These are phyloP conservation scores for Carex sylvatica DNA, from an alignment of 202 grass and related monocot genomes.

Conservation along the genomic window DNA sequence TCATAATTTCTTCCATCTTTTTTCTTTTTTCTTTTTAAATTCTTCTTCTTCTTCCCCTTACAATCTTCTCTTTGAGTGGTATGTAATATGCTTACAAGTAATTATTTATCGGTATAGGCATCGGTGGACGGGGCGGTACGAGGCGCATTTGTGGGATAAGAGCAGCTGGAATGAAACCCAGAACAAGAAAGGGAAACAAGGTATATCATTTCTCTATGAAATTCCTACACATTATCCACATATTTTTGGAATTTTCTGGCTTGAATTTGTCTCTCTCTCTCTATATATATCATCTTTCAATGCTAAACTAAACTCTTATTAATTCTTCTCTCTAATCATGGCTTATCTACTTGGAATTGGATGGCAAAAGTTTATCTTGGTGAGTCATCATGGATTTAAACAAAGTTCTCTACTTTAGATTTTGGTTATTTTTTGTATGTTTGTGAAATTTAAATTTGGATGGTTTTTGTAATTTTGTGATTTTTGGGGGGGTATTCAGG, in stretches of 20 bases:
- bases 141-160: constrained; percentile 99
- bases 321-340: background rate
- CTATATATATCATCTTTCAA: constrained; percentile 22
- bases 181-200: constrained; percentile 99
- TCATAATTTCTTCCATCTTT: background rate
- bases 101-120: constrained; percentile 40
- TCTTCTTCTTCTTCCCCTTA: background rate
- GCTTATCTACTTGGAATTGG: background rate
- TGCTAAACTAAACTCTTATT: background rate
- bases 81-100: background rate
- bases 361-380: constrained; percentile 94
- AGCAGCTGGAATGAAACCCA: constrained; percentile 91
- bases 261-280: background rate
- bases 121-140: constrained; percentile 89
- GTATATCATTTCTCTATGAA: constrained; percentile 26
- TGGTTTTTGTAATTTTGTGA: constrained; percentile 1
- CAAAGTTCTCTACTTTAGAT: background rate
- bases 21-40: too few species aligned
- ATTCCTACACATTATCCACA: background rate
- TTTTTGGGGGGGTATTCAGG: constrained; percentile 30
- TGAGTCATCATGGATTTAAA: constrained; percentile 49
- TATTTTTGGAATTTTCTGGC: background rate
- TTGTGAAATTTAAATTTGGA: constrained; percentile 7
- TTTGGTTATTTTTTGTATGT: background rate
- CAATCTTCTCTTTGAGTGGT: background rate